Evolutionary conservation across 2,329 filamentous ascomycete genomes (phyloP).

Genomic region (Aspergillus costaricaensis): DNA sequence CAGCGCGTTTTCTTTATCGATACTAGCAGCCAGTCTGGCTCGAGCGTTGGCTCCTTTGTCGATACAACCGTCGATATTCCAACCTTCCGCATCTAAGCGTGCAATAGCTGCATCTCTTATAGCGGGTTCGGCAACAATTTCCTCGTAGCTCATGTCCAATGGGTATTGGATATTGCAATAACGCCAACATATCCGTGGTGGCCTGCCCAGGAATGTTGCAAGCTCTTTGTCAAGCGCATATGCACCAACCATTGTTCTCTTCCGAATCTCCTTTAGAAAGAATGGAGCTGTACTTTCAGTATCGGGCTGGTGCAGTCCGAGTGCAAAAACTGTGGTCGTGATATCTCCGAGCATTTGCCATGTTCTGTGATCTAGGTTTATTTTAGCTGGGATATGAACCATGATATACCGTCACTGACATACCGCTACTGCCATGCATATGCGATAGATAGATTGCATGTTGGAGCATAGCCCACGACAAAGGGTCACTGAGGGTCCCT

Average conservation of each 20-base stretch:
- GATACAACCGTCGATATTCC: constrained; percentile 22
- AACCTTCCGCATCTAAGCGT: constrained; percentile 23
- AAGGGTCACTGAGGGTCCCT: constrained; percentile 20
- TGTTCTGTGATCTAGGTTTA: constrained; percentile 41
- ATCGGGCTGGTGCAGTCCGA: constrained; percentile 47
- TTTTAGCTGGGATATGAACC: background rate
- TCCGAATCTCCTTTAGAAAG: constrained; percentile 42
- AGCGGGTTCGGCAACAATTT: constrained; percentile 17
- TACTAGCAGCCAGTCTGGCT: constrained; percentile 12
- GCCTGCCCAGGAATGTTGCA: constrained; percentile 50
- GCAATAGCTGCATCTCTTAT: constrained; percentile 14
- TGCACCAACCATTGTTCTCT: constrained; percentile 39
- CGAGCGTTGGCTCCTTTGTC: constrained; percentile 15
- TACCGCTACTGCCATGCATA: constrained; percentile 21
- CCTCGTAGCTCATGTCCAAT: constrained; percentile 25
- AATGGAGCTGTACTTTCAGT: constrained; percentile 23
- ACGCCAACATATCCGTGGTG: constrained; percentile 43
- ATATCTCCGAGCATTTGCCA: constrained; percentile 50
- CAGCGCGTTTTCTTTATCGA: constrained; percentile 25
- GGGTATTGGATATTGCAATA: constrained; percentile 34
- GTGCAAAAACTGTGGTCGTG: constrained; percentile 44
- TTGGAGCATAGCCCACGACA: constrained; percentile 20
- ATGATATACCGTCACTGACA: background rate
- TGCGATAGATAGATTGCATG: constrained; percentile 15
- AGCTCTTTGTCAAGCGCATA: constrained; percentile 50